Evolutionary conservation across 352 stramenopile species (phyloP).

Genomic region (Peronospora farinosa): DNA sequence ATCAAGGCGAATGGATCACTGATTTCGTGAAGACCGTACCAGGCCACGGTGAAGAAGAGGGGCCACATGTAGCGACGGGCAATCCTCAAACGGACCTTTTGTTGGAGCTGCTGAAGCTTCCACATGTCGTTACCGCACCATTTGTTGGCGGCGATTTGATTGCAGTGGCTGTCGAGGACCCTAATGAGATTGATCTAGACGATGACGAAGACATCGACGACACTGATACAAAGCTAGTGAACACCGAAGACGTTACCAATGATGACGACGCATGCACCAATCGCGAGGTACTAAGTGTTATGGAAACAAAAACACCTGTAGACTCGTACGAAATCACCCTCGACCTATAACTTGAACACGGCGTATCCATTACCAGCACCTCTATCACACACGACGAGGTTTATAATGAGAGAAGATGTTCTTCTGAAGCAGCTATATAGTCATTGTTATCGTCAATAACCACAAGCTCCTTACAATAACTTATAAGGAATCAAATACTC

Average conservation of each 20-base stretch:
- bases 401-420: too few species aligned
- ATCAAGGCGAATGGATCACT: constrained; percentile 54
- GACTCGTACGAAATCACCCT: constrained; percentile 37
- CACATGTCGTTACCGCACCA: constrained; percentile 92
- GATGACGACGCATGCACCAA: constrained; percentile 3
- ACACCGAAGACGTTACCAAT: constrained; percentile 10
- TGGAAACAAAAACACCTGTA: constrained; percentile 5
- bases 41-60: constrained; percentile 43
- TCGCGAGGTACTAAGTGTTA: constrained; percentile 3
- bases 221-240: constrained; percentile 11
- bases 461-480: too few species aligned
- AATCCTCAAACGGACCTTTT: constrained; percentile 95
- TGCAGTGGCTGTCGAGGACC: constrained; percentile 28
- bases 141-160: constrained; percentile 35
- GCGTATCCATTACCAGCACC: neutral
- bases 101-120: constrained; percentile 87
- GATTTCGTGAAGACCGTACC: constrained; percentile 80
- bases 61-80: constrained; percentile 36
- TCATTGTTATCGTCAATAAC: too few species aligned
- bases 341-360: constrained; percentile 22
- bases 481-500: too few species aligned
- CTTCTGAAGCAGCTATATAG: too few species aligned
- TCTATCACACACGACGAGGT: too few species aligned
- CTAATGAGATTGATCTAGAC: constrained; percentile 55
- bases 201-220: constrained; percentile 35